phyloP scores from a whole-genome alignment of 352 stramenopile species.

The Pythium apleroticum region DNA sequence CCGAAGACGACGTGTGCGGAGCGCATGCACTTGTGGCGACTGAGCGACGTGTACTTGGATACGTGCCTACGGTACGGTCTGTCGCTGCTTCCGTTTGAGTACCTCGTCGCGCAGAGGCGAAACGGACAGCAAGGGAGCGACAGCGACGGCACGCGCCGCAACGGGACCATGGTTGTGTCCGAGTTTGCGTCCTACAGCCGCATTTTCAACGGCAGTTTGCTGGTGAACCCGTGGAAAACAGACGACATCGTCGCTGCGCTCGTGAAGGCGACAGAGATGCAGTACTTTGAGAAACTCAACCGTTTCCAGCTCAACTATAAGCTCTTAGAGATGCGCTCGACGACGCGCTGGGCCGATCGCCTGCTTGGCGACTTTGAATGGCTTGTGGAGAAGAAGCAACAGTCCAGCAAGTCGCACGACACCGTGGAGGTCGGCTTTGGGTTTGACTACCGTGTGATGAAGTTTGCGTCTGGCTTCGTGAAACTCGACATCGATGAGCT shows the following conservation, averaged over 20 bases:
- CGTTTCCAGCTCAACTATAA: slow-evolving; percentile 76
- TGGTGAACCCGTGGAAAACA: slow-evolving; percentile 97
- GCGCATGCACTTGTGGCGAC: slow-evolving; percentile 63
- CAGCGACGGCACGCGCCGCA: slow-evolving; percentile 31
- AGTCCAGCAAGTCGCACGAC: slow-evolving; percentile 40
- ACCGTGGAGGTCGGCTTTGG: slow-evolving; percentile 93
- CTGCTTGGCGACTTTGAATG: slow-evolving; percentile 95
- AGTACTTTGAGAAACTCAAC: slow-evolving; percentile 74
- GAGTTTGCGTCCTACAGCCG: slow-evolving; percentile 97
- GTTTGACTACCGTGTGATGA: slow-evolving; percentile 95
- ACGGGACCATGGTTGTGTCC: slow-evolving; percentile 92
- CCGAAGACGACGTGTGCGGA: slow-evolving; percentile 64
- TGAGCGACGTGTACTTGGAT: slow-evolving; percentile 72
- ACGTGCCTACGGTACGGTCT: slow-evolving; percentile 66
- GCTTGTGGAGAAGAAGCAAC: slow-evolving; percentile 44
- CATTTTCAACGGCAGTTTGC: slow-evolving; percentile 95
- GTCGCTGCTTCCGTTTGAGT: slow-evolving; percentile 78
- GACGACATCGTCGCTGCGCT: slow-evolving; percentile 80
- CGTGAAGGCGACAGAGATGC: slow-evolving; percentile 68
- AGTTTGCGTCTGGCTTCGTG: slow-evolving; percentile 94
- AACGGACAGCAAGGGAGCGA: slow-evolving; percentile 41
- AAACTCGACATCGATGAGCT: slow-evolving; percentile 90
- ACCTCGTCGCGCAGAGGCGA: slow-evolving; percentile 63
- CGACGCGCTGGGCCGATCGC: slow-evolving; percentile 92
- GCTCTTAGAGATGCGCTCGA: slow-evolving; percentile 83